These are phyloP conservation scores for Akanthomyces uredinophilus DNA, from an alignment of 2,329 filamentous ascomycete species.

Conservation along the genomic window DNA sequence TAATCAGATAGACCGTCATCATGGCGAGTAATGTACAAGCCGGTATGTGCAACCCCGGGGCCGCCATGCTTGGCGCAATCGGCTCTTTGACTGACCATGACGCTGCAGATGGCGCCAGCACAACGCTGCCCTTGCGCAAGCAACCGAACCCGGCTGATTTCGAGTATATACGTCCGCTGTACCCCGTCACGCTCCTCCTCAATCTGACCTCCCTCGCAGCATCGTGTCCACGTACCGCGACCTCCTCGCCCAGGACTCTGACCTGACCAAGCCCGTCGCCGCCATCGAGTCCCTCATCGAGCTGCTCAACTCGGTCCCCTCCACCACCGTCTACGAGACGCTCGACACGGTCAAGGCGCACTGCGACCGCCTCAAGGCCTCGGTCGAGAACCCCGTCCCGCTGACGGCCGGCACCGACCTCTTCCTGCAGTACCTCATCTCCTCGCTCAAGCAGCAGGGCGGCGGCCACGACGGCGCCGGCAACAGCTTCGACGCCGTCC, in stretches of 20 bases:
- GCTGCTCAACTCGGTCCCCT: conserved; percentile 72
- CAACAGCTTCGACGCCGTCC: conserved; percentile 66
- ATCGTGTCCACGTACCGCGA: conserved; percentile 52
- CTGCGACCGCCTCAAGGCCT: conserved; percentile 69
- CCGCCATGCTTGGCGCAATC: not conserved
- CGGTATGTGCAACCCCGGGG: not conserved
- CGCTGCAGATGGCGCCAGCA: conserved; percentile 16
- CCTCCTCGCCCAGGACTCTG: conserved; percentile 61
- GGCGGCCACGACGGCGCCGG: conserved; percentile 14
- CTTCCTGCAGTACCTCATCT: conserved; percentile 89
- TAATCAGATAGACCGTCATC: not conserved
- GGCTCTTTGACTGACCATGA: not conserved
- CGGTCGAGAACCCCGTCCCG: conserved; percentile 82
- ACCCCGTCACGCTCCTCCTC: not conserved
- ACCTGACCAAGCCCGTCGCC: conserved; percentile 92
- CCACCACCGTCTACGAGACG: conserved; percentile 89
- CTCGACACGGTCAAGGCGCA: conserved; percentile 77
- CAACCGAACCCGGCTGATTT: conserved; percentile 26
- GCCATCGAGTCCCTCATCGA: conserved; percentile 88
- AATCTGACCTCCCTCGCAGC: conserved; percentile 26
- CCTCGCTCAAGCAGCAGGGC: conserved; percentile 57
- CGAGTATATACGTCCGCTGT: conserved; percentile 25
- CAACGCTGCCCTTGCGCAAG: conserved; percentile 22
- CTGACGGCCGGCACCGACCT: conserved; percentile 91
- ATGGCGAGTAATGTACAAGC: conserved; percentile 2